Evolutionary conservation across 371 early-diverging fungal species (phyloP), one percentile per base, ranked within the genome.

Genomic region (Rhizopus stolonifer): DNA sequence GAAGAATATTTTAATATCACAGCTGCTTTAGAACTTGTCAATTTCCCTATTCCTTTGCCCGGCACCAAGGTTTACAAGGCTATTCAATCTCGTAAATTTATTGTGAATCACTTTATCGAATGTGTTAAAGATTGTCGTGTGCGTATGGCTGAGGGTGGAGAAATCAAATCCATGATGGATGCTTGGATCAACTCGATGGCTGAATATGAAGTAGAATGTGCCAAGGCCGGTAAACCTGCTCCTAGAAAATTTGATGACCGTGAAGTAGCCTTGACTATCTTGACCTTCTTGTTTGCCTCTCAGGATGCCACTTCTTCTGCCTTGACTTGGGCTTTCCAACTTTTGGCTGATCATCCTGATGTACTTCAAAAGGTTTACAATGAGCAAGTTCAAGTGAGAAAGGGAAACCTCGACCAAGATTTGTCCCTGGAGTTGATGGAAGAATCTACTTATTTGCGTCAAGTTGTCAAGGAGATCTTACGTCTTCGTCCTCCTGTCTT

Each of bases 31-130:
- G 77, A 80, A 49, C 68, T 80, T 40, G 80, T 80, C 60, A 80
- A 80, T 51, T 80, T 80, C 61, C 80, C 80, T 33, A 67, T 74
- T 36, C 77, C 80, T 24, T 54, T 80, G 21, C 80, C 80, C 4
- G 78, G 78, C 31, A 80, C 80, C 60, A 77, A 77, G 46, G 80
- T 80, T 1, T 80, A 72, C 54, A 69, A 74, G 58, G 80, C 80
- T 22, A 73, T 73, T 22, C 70, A 73, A 15, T 74, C 80, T 22
- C 75, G 80, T 40, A 69, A 80, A 48, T 80, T 68, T 53, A 80
- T 80, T 56, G 71, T 75, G 40, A 60, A 74, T 13, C 67, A 69
- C 18, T 80, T 80, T 45, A 68, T 74, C 31, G 74, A 74, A 24
- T 47, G 63, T 36, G 60, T 78, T 43, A 60, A 72, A 43, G 72